Conservation (phyloP, 1,139 yeast species). For the Taphrina deformans region DNA sequence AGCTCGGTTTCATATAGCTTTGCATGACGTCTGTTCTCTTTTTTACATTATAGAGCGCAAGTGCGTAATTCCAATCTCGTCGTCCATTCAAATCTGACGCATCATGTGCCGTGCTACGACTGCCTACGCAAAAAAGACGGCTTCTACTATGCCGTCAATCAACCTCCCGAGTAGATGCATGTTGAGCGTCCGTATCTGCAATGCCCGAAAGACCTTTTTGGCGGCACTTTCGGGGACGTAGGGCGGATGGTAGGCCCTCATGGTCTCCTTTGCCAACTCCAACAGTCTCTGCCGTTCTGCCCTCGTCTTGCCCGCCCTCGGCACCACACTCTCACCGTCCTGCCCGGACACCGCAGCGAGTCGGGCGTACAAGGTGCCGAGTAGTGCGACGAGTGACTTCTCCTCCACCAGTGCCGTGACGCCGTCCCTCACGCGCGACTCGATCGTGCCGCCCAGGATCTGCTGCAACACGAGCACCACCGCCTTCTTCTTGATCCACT, state of each 20-base stretch:
- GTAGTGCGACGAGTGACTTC: not conserved
- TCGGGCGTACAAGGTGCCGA: not conserved
- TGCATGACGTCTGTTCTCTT: not conserved
- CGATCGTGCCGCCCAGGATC: constrained; percentile 83
- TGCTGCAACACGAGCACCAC: constrained; percentile 79
- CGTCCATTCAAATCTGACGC: not conserved
- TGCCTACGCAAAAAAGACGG: constrained; percentile 6
- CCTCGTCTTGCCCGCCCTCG: not conserved
- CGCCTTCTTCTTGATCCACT: constrained; percentile 84
- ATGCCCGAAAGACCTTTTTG: constrained; percentile 17
- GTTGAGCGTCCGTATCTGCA: constrained; percentile 25
- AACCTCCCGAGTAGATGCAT: constrained; percentile 14
- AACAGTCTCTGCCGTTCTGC: constrained; percentile 11
- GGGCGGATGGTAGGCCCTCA: constrained; percentile 23
- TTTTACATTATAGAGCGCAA: not conserved
- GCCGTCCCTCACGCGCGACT: constrained; percentile 43
- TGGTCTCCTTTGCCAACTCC: constrained; percentile 23
- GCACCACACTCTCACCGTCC: not conserved
- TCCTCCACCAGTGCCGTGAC: not conserved
- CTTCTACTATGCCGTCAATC: constrained; percentile 14
- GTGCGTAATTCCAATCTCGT: not conserved
- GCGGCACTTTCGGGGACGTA: constrained; percentile 25
- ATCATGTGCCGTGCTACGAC: not conserved
- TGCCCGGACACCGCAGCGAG: not conserved
- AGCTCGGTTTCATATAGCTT: not conserved